Conservation (phyloP, 2,329 filamentous ascomycete genomes). For the Didymella glomerata region DNA sequence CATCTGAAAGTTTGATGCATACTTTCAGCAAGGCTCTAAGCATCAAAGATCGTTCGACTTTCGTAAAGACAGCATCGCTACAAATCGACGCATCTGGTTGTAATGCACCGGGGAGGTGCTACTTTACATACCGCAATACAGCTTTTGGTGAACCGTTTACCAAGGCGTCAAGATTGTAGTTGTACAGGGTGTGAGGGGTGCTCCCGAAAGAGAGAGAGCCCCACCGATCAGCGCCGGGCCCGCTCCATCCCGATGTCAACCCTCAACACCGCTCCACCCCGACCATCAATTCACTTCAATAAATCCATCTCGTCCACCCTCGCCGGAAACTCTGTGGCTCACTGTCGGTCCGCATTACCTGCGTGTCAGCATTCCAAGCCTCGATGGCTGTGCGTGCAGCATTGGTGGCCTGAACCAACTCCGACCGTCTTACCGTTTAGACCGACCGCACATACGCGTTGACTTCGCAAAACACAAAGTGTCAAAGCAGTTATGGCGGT, state of each 20-base stretch:
- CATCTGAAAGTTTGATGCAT: no score
- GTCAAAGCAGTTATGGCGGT: conserved; percentile 8
- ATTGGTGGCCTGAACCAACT: conserved; percentile 7
- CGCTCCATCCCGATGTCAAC: background rate
- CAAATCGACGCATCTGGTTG: no score
- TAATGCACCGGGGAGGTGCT: no score
- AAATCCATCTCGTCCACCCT: no score
- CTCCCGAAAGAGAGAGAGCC: background rate
- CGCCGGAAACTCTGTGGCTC: background rate
- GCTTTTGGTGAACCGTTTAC: no score
- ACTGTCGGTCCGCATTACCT: background rate
- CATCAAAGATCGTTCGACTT: no score
- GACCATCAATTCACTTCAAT: background rate
- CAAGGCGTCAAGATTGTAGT: no score
- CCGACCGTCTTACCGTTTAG: conserved; percentile 4
- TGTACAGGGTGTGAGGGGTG: no score
- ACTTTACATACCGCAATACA: no score
- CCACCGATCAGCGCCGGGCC: conserved; percentile 10
- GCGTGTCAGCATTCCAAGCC: background rate
- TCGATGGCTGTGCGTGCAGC: conserved; percentile 2
- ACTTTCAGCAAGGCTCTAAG: no score
- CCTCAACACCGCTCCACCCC: background rate
- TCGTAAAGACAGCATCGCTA: no score
- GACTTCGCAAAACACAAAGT: background rate
- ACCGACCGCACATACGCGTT: background rate